Base-by-base conservation (phyloP, 2,329 filamentous ascomycete species). In the Aspergillus piperis region DNA sequence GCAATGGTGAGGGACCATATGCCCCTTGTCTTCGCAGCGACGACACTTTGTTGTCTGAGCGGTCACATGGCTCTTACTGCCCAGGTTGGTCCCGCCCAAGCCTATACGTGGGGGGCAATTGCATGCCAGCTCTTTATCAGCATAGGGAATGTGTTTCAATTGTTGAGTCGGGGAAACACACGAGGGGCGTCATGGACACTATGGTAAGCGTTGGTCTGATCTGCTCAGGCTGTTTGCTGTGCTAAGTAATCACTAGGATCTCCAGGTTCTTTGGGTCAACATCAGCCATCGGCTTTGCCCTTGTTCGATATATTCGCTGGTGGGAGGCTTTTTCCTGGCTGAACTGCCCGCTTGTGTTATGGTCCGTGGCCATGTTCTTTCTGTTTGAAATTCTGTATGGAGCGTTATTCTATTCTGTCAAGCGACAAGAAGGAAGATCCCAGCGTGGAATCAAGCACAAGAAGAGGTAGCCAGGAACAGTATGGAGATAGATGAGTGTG, bases 101-200 rank as follows among this genome's bases (percentile, higher is more conserved):
- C 62, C 3, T 64, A 64, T 19, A 57, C 58, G 8, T 63, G 60
- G 60, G 58, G 64, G 5, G 64, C 58, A 1, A 52, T 57, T 10
- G 15, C 58, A 3, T 61, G 58, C 27, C 62, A 66, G 39, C 48
- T 64, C 42, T 23, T 64, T 2, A 54, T 63, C 8, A 63, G 62
- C 41, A 25, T 60, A 13, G 62, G 62, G 1, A 41, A 60, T 17
- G 32, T 66, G 25, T 63, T 57, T 25, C 60, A 64, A 52, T 54
- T 66, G 11, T 38, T 66, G n/a, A 60, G 27, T 47, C 58, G 64
- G 2, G 61, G 53, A 7, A 64, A 57, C 41, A 66, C 60, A 6
- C 62, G 62, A 39, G 62, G 64, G 15, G 59, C 58, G 15, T 66
- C 62, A n/a, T 63, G 62, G 32, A 64, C 58, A 7, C 32, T 62